A percentile compares a stretch with the other conserved stretches of the same genome.
Evolutionary conservation across 768 basidiomycete species (phyloP).

Genomic region (Russula olivacea): DNA sequence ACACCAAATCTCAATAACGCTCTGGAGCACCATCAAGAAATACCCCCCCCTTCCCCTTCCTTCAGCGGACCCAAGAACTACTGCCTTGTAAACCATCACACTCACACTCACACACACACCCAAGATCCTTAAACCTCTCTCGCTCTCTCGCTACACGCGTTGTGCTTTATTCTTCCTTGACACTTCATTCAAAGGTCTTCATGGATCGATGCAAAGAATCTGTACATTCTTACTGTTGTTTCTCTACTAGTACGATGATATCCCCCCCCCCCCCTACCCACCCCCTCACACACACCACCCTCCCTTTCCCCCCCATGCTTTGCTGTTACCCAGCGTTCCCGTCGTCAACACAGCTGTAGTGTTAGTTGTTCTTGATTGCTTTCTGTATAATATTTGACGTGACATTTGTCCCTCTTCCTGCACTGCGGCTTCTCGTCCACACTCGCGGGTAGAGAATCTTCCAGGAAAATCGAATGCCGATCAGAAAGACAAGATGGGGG

Average conservation of each 20-base stretch:
- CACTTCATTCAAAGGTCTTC: background rate
- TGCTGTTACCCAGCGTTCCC: background rate
- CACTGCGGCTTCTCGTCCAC: background rate
- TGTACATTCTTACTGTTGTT: background rate
- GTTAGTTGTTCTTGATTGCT: slow-evolving; percentile 9
- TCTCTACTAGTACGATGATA: background rate
- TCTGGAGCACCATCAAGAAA: background rate
- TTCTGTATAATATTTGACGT: slow-evolving; percentile 1
- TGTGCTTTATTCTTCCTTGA: background rate
- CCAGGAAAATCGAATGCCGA: background rate
- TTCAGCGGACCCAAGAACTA: background rate
- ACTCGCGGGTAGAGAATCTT: background rate
- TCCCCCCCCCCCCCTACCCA: background rate
- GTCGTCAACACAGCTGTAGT: slow-evolving; percentile 7
- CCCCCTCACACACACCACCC: background rate
- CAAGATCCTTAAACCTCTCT: background rate
- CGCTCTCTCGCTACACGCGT: background rate
- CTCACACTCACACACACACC: background rate
- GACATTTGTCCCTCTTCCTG: background rate
- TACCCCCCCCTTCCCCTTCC: background rate
- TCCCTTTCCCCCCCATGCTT: background rate
- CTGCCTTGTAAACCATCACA: background rate
- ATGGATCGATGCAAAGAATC: background rate
- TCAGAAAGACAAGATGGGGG: background rate
- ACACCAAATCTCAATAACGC: background rate